Conservation (phyloP, 306 rosid species). For the Fragaria nilgerrensis region DNA sequence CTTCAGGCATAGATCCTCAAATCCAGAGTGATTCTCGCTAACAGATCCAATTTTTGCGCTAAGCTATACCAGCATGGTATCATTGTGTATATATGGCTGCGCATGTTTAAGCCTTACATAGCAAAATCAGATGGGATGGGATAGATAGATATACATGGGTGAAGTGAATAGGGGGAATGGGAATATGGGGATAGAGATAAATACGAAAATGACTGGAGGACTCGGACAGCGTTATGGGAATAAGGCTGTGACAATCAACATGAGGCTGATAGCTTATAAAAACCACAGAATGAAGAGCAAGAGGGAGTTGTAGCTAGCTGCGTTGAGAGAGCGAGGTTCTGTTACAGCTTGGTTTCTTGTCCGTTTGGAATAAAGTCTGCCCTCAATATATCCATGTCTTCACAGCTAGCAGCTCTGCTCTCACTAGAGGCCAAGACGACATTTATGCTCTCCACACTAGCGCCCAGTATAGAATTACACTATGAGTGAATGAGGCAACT, state of each 20-base stretch:
- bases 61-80: background rate
- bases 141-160: background rate
- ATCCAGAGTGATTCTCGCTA: too few relatives aligned
- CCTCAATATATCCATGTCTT: background rate
- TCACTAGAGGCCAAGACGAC: constrained; percentile 16
- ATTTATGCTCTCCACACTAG: background rate
- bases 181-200: background rate
- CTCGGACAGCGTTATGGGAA: background rate
- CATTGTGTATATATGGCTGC: background rate
- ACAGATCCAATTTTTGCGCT: constrained; percentile 1
- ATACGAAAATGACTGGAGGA: constrained; percentile 25
- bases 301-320: background rate
- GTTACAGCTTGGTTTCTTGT: background rate
- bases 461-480: background rate
- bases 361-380: background rate
- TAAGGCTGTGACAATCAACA: constrained; percentile 10
- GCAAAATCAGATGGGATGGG: constrained; percentile 9
- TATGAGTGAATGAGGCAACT: background rate
- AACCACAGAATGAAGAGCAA: background rate
- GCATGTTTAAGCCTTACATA: background rate
- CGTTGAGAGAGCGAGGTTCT: constrained; percentile 1
- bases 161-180: constrained; percentile 4
- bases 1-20: constrained; percentile 6
- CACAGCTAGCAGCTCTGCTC: constrained; percentile 3
- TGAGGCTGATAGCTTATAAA: background rate